A percentile compares a stretch with the other conserved stretches of the same genome.
These are phyloP conservation scores for Arachnopeziza araneosa DNA, from an alignment of 2,329 filamentous ascomycete genomes.

Conservation along the genomic window DNA sequence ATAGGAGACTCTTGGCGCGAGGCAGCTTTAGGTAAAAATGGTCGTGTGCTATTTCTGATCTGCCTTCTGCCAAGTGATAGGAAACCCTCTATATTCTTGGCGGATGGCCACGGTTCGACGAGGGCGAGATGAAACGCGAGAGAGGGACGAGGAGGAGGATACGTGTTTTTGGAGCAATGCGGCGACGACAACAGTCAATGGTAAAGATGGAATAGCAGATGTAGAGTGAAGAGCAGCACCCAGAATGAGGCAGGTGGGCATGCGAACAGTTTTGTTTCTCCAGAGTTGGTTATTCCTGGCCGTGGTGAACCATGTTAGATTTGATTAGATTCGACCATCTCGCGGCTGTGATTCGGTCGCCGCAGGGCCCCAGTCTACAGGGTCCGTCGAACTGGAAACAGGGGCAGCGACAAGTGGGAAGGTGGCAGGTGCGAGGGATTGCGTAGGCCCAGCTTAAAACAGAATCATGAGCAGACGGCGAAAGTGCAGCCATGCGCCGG, in stretches of 20 bases:
- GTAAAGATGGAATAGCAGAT: neutral
- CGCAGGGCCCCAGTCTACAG: no score
- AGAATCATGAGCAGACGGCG: no score
- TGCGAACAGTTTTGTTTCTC: neutral
- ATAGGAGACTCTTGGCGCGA: neutral
- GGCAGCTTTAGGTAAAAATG: neutral
- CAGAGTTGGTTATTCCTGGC: neutral
- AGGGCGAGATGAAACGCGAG: neutral
- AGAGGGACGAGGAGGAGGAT: no score
- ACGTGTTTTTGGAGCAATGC: no score
- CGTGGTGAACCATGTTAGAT: neutral
- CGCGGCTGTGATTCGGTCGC: neutral
- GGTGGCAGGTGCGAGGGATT: neutral
- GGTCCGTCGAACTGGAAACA: neutral
- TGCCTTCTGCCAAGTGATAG: neutral
- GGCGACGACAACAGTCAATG: neutral
- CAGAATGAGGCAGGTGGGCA: neutral
- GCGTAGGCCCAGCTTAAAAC: neutral
- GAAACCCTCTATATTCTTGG: neutral
- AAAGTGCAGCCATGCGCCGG: neutral
- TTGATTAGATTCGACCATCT: neutral
- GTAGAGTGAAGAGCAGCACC: neutral
- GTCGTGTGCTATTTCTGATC: neutral
- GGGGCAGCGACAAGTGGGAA: neutral
- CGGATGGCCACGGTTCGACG: neutral